Conservation (phyloP, 345 rosid species). For the Pistacia integerrima region DNA sequence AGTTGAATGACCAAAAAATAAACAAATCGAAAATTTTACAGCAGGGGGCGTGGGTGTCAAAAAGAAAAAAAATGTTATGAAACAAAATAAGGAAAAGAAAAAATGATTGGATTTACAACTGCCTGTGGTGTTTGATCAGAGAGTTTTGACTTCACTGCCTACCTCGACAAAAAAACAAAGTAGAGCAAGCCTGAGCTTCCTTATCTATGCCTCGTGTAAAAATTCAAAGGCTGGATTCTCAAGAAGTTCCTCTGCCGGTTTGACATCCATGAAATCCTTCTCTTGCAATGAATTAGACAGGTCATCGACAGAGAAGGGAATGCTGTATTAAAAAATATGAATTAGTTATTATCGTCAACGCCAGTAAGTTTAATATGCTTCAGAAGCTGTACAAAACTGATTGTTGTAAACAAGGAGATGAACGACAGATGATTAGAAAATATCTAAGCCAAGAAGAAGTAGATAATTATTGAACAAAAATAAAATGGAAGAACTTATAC, state of each 20-base stretch:
- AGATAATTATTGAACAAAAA: neutral
- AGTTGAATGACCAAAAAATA: slow-evolving; percentile 28
- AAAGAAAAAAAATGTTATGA: neutral
- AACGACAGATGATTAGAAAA: neutral
- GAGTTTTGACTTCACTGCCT: slow-evolving; percentile 20
- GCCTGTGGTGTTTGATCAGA: slow-evolving; percentile 9
- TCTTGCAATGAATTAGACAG: slow-evolving; percentile 76
- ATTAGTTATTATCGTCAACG: slow-evolving; percentile 12
- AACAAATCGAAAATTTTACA: slow-evolving; percentile 45
- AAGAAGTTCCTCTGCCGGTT: slow-evolving; percentile 76
- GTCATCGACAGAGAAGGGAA: slow-evolving; percentile 95
- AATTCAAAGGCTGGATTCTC: slow-evolving; percentile 83
- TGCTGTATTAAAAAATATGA: slow-evolving; percentile 47
- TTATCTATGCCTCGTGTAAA: slow-evolving; percentile 53
- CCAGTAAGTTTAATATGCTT: neutral
- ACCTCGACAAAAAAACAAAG: slow-evolving; percentile 17
- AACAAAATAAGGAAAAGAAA: neutral
- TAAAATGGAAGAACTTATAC: neutral
- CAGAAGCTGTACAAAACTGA: neutral
- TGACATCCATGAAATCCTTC: slow-evolving; percentile 80
- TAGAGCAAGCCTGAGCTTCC: slow-evolving; percentile 31
- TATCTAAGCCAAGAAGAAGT: neutral
- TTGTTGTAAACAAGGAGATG: neutral
- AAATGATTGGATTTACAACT: slow-evolving; percentile 35
- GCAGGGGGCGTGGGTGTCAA: slow-evolving; percentile 22